Percentiles rank a stretch among this genome's conserved stretches.
Conservation (phyloP, 140 eudicot species). For the Oenanthe javanica region DNA sequence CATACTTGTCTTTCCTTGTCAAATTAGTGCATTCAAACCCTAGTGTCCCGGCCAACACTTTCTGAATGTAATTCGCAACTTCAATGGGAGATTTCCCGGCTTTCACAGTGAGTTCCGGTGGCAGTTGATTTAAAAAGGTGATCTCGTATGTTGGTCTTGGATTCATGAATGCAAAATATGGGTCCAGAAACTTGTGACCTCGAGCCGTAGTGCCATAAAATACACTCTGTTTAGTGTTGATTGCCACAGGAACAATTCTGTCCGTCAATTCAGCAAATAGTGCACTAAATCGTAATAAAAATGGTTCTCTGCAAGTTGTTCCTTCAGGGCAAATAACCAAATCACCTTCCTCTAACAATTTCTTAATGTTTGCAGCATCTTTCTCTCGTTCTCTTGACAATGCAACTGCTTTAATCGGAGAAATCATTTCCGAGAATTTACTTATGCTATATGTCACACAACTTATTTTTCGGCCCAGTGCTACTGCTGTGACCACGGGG, state of each 20-base stretch:
- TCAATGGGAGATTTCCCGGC: slow-evolving; percentile 39
- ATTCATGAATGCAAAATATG: slow-evolving; percentile 44
- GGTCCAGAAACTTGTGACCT: slow-evolving; percentile 41
- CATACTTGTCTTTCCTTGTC: slow-evolving; percentile 52
- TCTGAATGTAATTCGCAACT: slow-evolving; percentile 48
- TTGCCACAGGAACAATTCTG: slow-evolving; percentile 53
- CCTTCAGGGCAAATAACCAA: slow-evolving; percentile 56
- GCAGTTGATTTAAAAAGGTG: slow-evolving; percentile 6
- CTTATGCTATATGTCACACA: slow-evolving; percentile 50
- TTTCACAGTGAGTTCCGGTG: slow-evolving; percentile 25
- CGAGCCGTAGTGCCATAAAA: slow-evolving; percentile 44
- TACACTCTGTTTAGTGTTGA: slow-evolving; percentile 34
- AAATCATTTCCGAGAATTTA: slow-evolving; percentile 37
- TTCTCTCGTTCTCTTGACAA: slow-evolving; percentile 37
- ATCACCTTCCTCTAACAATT: slow-evolving; percentile 43
- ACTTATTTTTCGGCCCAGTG: slow-evolving; percentile 47
- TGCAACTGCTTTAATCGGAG: slow-evolving; percentile 48
- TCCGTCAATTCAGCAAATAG: slow-evolving; percentile 51
- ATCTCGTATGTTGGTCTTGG: slow-evolving; percentile 8
- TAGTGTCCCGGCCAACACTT: slow-evolving; percentile 30
- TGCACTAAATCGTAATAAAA: slow-evolving; percentile 45
- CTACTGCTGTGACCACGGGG: slow-evolving; percentile 40
- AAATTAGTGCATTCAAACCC: slow-evolving; percentile 53
- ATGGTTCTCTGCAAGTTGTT: slow-evolving; percentile 55
- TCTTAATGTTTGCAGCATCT: slow-evolving; percentile 42